Conservation (phyloP, 805 yeast genomes). For the Tetrapisispora pingtungensis region DNA sequence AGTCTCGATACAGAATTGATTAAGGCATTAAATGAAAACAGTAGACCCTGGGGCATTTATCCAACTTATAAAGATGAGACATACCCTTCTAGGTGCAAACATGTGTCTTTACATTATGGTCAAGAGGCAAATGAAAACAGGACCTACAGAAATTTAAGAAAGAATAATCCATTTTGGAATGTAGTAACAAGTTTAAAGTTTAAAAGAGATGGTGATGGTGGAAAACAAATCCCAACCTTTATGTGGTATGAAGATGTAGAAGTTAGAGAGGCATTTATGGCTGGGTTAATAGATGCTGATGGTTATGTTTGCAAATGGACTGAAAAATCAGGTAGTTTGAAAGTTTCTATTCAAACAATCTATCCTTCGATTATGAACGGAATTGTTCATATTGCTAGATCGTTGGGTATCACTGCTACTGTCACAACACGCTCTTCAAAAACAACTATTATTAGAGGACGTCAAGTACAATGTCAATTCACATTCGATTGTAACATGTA, state of each 20-base stretch:
- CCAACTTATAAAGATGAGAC: slow-evolving; percentile 15
- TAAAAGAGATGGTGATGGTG: slow-evolving; percentile 14
- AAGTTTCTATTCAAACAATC: slow-evolving; percentile 28
- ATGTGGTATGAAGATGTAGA: slow-evolving; percentile 30
- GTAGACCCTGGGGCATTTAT: slow-evolving; percentile 20
- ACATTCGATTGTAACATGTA: slow-evolving; percentile 20
- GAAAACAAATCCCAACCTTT: slow-evolving; percentile 29
- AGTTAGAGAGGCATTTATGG: slow-evolving; percentile 37
- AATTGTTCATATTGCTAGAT: slow-evolving; percentile 32
- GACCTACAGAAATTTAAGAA: slow-evolving; percentile 13
- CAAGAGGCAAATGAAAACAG: slow-evolving; percentile 6
- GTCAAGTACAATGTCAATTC: slow-evolving; percentile 18
- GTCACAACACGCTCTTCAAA: slow-evolving; percentile 24
- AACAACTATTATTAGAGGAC: slow-evolving; percentile 13
- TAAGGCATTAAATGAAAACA: slow-evolving; percentile 20
- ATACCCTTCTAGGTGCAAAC: slow-evolving; percentile 17
- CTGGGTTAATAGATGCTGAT: slow-evolving; percentile 36
- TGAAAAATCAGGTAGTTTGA: slow-evolving; percentile 10
- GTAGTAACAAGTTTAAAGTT: slow-evolving; percentile 18
- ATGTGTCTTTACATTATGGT: slow-evolving; percentile 18
- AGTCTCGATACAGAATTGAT: slow-evolving; percentile 19
- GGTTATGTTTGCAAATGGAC: slow-evolving; percentile 25
- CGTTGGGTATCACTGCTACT: slow-evolving; percentile 34
- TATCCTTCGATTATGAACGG: slow-evolving; percentile 30
- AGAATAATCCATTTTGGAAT: slow-evolving; percentile 27